phyloP scores from a whole-genome alignment of 1,284 basidiomycete genomes.

The Baeospora myosura region DNA sequence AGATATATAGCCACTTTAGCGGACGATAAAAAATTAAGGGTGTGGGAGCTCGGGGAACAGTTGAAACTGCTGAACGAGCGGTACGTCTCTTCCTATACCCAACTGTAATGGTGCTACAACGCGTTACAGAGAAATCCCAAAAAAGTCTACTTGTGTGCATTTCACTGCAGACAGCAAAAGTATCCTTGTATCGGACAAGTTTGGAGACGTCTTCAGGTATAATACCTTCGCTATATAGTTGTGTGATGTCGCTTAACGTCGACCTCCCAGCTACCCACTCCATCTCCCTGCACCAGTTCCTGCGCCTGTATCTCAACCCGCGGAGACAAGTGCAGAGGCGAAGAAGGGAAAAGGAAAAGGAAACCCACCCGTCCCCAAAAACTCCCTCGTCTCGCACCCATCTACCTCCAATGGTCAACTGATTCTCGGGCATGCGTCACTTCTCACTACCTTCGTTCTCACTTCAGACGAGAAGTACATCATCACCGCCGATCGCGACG shows the following conservation, averaged over 20 bases:
- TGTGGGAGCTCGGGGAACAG: conserved; percentile 58
- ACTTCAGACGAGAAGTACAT: conserved; percentile 64
- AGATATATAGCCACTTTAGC: conserved; percentile 56
- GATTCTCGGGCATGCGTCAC: conserved; percentile 80
- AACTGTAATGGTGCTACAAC: conserved; percentile 4
- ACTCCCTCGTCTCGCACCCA: conserved; percentile 53
- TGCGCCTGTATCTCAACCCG: background rate
- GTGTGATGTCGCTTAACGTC: conserved; percentile 1
- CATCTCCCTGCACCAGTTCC: conserved; percentile 18
- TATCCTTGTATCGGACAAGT: conserved; percentile 76
- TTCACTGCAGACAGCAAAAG: conserved; percentile 53
- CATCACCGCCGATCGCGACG: conserved; percentile 85
- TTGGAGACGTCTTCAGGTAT: conserved; percentile 78
- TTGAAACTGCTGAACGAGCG: conserved; percentile 45
- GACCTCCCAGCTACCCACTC: conserved; percentile 42
- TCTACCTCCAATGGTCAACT: conserved; percentile 71
- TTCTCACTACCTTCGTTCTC: conserved; percentile 68
- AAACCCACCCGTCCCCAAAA: conserved; percentile 17
- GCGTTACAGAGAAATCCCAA: conserved; percentile 57
- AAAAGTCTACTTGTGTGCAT: conserved; percentile 60
- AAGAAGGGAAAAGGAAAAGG: conserved; percentile 23
- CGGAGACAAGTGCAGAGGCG: conserved; percentile 10
- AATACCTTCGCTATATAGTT: conserved; percentile 10
- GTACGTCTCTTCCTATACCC: conserved; percentile 30
- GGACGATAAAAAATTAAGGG: conserved; percentile 75